A percentile compares a stretch with the other conserved stretches of the same genome.
Evolutionary conservation across 2,329 filamentous ascomycete genomes (phyloP).

Genomic region (Orbilia quercus): DNA sequence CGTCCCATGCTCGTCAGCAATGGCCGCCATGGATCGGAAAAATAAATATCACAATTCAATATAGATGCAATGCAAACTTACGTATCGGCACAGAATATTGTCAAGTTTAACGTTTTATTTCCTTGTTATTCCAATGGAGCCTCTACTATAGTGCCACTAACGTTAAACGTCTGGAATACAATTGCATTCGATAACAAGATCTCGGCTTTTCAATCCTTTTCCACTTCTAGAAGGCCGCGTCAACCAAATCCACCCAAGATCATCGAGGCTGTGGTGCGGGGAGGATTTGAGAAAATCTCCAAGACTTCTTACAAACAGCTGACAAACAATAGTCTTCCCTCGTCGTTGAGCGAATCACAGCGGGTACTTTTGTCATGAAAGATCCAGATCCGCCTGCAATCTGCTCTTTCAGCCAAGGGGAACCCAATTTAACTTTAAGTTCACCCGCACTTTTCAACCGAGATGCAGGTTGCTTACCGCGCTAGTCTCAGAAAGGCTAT

Average conservation of each 20-base stretch:
- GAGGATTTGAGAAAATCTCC: conserved; percentile 2
- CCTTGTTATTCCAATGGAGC: too few species aligned
- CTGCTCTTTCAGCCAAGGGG: conserved; percentile 14
- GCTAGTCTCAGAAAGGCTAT: conserved; percentile 30
- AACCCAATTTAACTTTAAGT: conserved; percentile 23
- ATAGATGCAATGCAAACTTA: too few species aligned
- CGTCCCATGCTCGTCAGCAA: conserved; percentile 3
- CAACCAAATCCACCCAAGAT: background rate
- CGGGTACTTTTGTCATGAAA: conserved; percentile 37
- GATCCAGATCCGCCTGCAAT: conserved; percentile 11
- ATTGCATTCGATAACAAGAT: too few species aligned
- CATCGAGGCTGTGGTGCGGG: conserved; percentile 16
- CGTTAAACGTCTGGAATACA: too few species aligned
- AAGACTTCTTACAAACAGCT: conserved; percentile 44
- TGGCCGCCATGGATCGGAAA: conserved; percentile 11
- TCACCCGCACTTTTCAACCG: conserved; percentile 29
- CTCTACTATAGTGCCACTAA: too few species aligned
- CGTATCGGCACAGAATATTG: too few species aligned
- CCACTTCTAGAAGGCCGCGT: conserved; percentile 29
- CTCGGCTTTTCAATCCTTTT: too few species aligned
- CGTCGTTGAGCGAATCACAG: conserved; percentile 26
- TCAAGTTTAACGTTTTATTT: too few species aligned
- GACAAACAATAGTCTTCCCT: conserved; percentile 5
- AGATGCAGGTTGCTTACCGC: conserved; percentile 49
- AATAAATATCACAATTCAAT: too few species aligned